A percentile compares a stretch with the other conserved stretches of the same genome.
These are phyloP conservation scores for Globisporangium nunn DNA, from an alignment of 352 stramenopile species.

Conservation along the genomic window DNA sequence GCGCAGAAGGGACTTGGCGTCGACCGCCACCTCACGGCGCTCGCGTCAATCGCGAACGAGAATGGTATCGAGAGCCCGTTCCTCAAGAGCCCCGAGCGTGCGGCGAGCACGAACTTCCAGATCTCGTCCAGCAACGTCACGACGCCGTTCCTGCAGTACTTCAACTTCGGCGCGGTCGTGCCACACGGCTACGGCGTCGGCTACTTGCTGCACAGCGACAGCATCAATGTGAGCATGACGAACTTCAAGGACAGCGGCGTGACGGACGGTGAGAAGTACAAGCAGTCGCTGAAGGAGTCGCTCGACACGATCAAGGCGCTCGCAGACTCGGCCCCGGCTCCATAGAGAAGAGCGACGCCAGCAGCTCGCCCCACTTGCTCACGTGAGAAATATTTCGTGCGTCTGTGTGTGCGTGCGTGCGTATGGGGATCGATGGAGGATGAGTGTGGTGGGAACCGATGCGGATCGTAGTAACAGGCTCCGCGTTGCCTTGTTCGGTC, in stretches of 20 bases:
- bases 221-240: slow-evolving; percentile 80
- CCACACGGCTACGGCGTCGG: slow-evolving; percentile 86
- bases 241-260: slow-evolving; percentile 77
- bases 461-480: background rate
- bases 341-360: slow-evolving; percentile 2
- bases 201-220: slow-evolving; percentile 84
- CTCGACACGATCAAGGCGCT: slow-evolving; percentile 77
- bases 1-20: slow-evolving; percentile 82
- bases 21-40: slow-evolving; percentile 82
- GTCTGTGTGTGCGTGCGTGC: background rate
- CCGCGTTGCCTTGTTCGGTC: background rate
- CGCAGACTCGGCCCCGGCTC: slow-evolving; percentile 33
- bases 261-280: slow-evolving; percentile 69
- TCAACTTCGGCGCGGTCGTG: slow-evolving; percentile 86
- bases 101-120: slow-evolving; percentile 80
- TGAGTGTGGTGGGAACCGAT: background rate
- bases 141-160: slow-evolving; percentile 84
- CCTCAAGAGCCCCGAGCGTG: slow-evolving; percentile 68
- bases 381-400: background rate
- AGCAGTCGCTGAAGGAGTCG: slow-evolving; percentile 46
- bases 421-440: background rate
- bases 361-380: background rate
- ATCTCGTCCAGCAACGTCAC: slow-evolving; percentile 91
- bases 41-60: slow-evolving; percentile 66
- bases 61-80: slow-evolving; percentile 65